Base-by-base conservation (phyloP, 345 rosid genomes). In the Lepidium aucheri region DNA sequence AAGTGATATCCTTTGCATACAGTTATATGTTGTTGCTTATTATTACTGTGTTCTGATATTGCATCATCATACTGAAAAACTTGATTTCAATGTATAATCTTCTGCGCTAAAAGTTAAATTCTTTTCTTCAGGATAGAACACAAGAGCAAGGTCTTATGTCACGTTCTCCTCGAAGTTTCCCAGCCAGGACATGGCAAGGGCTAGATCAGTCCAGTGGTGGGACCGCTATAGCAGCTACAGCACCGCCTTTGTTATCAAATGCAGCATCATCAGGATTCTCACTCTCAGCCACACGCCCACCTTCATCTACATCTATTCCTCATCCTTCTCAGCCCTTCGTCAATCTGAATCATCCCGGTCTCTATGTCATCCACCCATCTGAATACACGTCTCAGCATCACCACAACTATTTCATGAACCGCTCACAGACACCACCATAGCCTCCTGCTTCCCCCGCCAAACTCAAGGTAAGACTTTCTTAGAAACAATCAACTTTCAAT, bases 261-360 rank as follows among this genome's bases (percentile, higher is more conserved):
- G 98, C 98, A 93, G 98, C 98, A 89, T 93, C 98, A 90, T 93
- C 98, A 93, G 90, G 98, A 93, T 93, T 93, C 98, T 86, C 97
- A 60, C 81, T 59, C 71, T 77, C 87, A 69, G 82, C 88, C 49
- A 74, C 80, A 64, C 76, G 9, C 62, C 83, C 82, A 14, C 83
- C 73, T 57, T 44, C 86, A 46, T 79, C 87, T 69, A 79, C 89
- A 74, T 63, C 63, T 20, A 35, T 52, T 53, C 63, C 62, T 70
- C 80, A 76, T 69, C 79, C 87, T 13, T 75, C 86, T 4, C 77
- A 79, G 78, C 77, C 80, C 41, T 69, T 66, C 44, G 22, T 54
- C 28, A 74, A 68, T 69, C 77, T 56, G 64, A 33, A 79, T 57
- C 53, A 76, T 17, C 79, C 75, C 18, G 66, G 55, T 72, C 76